Percentiles rank a stretch among this genome's conserved stretches.
Evolutionary conservation across 2,329 filamentous ascomycete genomes (phyloP).

Genomic region (Pseudogymnoascus sp.): DNA sequence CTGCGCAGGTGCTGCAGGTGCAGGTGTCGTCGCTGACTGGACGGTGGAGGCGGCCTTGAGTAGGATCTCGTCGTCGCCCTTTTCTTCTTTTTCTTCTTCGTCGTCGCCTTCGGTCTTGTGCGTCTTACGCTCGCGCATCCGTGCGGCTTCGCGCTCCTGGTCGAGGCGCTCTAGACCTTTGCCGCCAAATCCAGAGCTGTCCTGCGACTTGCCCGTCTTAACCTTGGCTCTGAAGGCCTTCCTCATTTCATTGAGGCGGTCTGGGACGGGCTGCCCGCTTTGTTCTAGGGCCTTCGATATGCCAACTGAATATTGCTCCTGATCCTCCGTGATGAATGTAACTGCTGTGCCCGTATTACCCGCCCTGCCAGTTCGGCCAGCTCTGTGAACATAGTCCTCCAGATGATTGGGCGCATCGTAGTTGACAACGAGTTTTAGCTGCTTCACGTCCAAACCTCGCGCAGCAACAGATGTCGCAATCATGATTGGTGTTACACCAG

Average conservation of each 20-base stretch:
- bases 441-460: slow-evolving; percentile 90
- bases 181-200: slow-evolving; percentile 83
- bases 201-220: slow-evolving; percentile 84
- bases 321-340: slow-evolving; percentile 84
- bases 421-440: slow-evolving; percentile 91
- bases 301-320: slow-evolving; percentile 82
- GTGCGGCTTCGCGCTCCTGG: slow-evolving; percentile 79
- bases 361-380: slow-evolving; percentile 85
- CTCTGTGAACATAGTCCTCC: slow-evolving; percentile 94
- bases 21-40: slow-evolving; percentile 44
- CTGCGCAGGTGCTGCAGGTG: slow-evolving; percentile 27
- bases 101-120: slow-evolving; percentile 81
- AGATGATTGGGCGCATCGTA: slow-evolving; percentile 90
- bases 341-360: slow-evolving; percentile 92
- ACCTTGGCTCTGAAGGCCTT: slow-evolving; percentile 80
- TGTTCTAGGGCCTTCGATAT: slow-evolving; percentile 78
- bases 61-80: slow-evolving; percentile 59
- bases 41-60: slow-evolving; percentile 59
- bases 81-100: slow-evolving; percentile 68
- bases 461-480: slow-evolving; percentile 94
- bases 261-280: slow-evolving; percentile 76
- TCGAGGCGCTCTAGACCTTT: slow-evolving; percentile 90
- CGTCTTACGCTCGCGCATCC: slow-evolving; percentile 76
- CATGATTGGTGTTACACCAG: slow-evolving; percentile 78
- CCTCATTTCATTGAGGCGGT: slow-evolving; percentile 55